These are phyloP conservation scores for Ailanthus altissimus DNA, from an alignment of 345 rosid species.

Conservation along the genomic window DNA sequence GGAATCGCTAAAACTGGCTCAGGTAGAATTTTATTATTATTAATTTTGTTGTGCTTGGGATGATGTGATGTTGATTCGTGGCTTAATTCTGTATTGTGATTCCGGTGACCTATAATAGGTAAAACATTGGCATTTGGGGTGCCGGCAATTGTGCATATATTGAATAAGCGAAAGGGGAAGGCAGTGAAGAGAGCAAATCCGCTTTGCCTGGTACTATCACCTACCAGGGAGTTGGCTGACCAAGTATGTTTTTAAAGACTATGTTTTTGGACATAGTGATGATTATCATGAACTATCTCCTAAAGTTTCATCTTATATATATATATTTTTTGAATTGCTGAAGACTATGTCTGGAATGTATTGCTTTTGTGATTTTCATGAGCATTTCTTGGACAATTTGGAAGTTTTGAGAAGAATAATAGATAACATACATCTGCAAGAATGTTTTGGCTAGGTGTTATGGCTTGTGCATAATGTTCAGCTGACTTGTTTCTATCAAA, in stretches of 20 bases:
- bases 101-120: constrained; percentile 36
- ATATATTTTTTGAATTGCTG: neutral
- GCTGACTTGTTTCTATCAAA: neutral
- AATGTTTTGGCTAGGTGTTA: neutral
- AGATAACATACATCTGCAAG: neutral
- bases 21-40: constrained; percentile 43
- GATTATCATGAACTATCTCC: neutral
- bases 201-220: constrained; percentile 89
- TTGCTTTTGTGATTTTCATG: neutral
- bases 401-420: neutral
- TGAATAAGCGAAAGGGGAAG: constrained; percentile 66
- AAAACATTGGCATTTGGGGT: constrained; percentile 93
- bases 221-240: constrained; percentile 94
- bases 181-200: constrained; percentile 57
- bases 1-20: constrained; percentile 99
- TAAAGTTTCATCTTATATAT: neutral
- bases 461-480: neutral
- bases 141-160: constrained; percentile 83
- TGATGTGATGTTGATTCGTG: neutral
- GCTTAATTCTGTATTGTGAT: neutral
- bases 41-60: neutral
- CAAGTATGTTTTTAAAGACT: constrained; percentile 47
- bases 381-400: neutral
- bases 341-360: neutral
- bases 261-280: neutral